Conservation (phyloP, 1,139 yeast species). For the Wickerhamiella infanticola region DNA sequence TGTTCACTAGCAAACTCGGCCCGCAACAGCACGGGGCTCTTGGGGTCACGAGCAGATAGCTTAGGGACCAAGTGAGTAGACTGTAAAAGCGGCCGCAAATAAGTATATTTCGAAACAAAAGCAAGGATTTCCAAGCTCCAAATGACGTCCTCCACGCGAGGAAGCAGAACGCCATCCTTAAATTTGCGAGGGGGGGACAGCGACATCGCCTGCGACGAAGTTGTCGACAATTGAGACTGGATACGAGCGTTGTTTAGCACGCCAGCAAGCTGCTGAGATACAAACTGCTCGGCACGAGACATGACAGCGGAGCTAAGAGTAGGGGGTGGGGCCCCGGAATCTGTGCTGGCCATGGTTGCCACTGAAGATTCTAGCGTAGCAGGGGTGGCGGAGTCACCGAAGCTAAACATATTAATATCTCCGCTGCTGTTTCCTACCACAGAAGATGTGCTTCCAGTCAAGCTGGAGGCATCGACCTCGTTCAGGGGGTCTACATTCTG, state of each 20-base stretch:
- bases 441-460: neutral
- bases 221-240: neutral
- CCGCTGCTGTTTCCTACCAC: neutral
- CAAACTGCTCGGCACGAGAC: constrained; percentile 1
- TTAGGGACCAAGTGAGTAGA: constrained; percentile 45
- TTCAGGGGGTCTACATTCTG: neutral
- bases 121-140: constrained; percentile 90
- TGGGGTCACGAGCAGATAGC: constrained; percentile 24
- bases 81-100: constrained; percentile 58
- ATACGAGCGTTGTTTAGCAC: neutral
- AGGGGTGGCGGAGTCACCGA: neutral
- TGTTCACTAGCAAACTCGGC: constrained; percentile 3
- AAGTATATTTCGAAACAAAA: constrained; percentile 81
- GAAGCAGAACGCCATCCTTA: constrained; percentile 61
- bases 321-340: neutral
- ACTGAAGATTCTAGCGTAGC: neutral
- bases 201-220: neutral
- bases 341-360: neutral
- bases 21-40: neutral
- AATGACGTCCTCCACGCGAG: constrained; percentile 82
- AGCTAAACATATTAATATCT: neutral
- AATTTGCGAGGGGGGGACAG: constrained; percentile 32
- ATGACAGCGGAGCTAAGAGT: neutral
- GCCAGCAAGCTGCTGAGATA: neutral
- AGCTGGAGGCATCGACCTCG: neutral